Conservation (phyloP, 768 basidiomycete genomes). For the Rubroboletus satanas region DNA sequence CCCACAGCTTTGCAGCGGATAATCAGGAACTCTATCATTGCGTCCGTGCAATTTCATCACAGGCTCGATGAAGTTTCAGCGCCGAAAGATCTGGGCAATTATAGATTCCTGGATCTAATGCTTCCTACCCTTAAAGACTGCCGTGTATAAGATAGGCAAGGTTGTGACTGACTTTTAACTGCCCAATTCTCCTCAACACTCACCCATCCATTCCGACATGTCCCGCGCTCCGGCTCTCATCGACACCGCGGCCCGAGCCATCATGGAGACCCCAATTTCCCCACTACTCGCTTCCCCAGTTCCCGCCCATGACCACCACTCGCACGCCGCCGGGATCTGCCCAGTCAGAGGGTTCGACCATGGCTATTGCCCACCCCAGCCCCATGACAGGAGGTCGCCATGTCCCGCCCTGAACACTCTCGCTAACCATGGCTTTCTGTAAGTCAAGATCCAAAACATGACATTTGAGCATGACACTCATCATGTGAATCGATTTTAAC, state of each 20-base stretch:
- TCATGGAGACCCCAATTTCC: slow-evolving; percentile 1
- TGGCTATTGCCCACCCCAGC: slow-evolving; percentile 42
- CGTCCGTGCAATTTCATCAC: neutral
- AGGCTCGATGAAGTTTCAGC: neutral
- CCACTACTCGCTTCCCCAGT: slow-evolving; percentile 7
- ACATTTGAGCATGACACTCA: neutral
- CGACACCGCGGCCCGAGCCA: neutral
- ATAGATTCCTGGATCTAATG: neutral
- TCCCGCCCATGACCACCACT: slow-evolving; percentile 20
- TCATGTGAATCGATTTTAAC: neutral
- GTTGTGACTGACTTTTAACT: neutral
- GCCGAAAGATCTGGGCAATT: neutral
- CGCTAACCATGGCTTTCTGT: slow-evolving; percentile 77
- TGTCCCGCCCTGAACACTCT: slow-evolving; percentile 74
- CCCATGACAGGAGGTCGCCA: slow-evolving; percentile 54
- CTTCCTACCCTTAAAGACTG: neutral
- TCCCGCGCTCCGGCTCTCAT: neutral
- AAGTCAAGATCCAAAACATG: slow-evolving; percentile 24
- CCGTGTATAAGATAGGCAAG: slow-evolving; percentile 1
- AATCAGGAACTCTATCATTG: neutral
- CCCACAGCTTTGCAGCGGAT: slow-evolving; percentile 1
- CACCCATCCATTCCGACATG: slow-evolving; percentile 1
- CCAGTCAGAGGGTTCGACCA: slow-evolving; percentile 39
- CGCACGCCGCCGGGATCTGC: slow-evolving; percentile 29
- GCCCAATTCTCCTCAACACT: neutral